These are phyloP conservation scores for Echinochloa phyllopogon DNA, from an alignment of 176 grass and related monocot species.

Conservation along the genomic window DNA sequence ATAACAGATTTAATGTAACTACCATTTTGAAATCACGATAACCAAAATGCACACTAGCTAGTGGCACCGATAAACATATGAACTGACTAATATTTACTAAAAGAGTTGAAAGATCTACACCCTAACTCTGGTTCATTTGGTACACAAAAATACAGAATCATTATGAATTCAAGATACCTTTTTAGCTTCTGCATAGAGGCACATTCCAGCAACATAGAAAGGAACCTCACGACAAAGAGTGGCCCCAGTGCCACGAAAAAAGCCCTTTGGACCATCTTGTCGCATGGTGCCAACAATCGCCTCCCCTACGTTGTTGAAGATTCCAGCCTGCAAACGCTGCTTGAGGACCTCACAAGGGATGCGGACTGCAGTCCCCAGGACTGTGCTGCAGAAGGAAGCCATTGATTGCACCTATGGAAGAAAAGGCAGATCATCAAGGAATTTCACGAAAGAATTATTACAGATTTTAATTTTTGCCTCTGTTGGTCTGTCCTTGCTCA, in stretches of 20 bases:
- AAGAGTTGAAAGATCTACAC: neutral
- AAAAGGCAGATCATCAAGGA: conserved; percentile 17
- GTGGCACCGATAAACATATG: neutral
- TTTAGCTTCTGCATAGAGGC: conserved; percentile 93
- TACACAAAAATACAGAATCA: conserved; percentile 8
- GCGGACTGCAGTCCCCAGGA: conserved; percentile 86
- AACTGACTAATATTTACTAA: neutral
- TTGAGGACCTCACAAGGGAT: conserved; percentile 96
- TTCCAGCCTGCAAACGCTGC: conserved; percentile 89
- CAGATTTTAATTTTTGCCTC: neutral
- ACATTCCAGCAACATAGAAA: conserved; percentile 96
- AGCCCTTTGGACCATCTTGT: conserved; percentile 78
- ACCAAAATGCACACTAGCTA: neutral
- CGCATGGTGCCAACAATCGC: conserved; percentile 88
- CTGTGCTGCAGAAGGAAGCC: conserved; percentile 95
- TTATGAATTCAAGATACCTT: conserved; percentile 57
- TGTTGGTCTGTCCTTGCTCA: neutral
- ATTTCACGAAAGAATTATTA: neutral
- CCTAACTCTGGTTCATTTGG: neutral
- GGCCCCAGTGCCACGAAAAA: conserved; percentile 95
- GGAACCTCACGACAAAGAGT: conserved; percentile 97
- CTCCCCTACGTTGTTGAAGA: conserved; percentile 93
- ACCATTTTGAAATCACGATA: neutral
- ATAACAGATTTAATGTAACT: neutral
- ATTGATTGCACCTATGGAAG: conserved; percentile 80